Base-by-base conservation (phyloP, 2,329 filamentous ascomycete species). In the Xylaria sp. region DNA sequence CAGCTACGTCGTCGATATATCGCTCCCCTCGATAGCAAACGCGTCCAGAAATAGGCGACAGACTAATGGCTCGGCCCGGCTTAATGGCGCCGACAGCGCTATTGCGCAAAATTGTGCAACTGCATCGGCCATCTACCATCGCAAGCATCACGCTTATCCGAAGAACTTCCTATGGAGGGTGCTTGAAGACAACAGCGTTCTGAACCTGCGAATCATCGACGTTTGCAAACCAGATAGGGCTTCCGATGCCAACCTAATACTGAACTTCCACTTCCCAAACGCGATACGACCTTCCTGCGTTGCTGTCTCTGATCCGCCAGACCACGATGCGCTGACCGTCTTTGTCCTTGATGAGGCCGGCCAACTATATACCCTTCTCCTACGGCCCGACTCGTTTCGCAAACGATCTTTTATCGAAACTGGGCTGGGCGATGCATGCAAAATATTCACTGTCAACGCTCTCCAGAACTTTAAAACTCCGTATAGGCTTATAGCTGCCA, bases 81-180 rank as follows among this genome's bases (percentile, higher is more conserved):
- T 78, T 51, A 69, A 77, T 78, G 74, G 84, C 72, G 89, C 92
- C 76, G 92, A 94, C 73, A 92, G 95, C 64, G 84, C 87, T 10
- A 97, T 97, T 77, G 84, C 87, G 69, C 90, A 88, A 71, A 88
- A 92, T 77, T 83, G 98, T 62, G 93, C 95, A 29, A 90, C 86
- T 1, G 88, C 94, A 37, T 91, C 93, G 32, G 93, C 93, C 2
- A 87, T 98, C 65, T 97, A 93, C 83, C 94, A 97, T 80, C 90
- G 96, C 64, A 88, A 88, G 79, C 88, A 91, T 79, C 89, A 92
- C 76, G 85, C 87, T 71, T 90, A 91, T 71, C 96, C 96, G 47
- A 90, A 92, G 77, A 93, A 89, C 80, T 97, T 98, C 78, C 86
- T 97, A 57, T 99, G 96, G 96, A 89, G 95, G 74, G 87, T 98